Evolutionary conservation across 2,329 filamentous ascomycete species (phyloP).

Genomic region (Grosmannia penicillata): DNA sequence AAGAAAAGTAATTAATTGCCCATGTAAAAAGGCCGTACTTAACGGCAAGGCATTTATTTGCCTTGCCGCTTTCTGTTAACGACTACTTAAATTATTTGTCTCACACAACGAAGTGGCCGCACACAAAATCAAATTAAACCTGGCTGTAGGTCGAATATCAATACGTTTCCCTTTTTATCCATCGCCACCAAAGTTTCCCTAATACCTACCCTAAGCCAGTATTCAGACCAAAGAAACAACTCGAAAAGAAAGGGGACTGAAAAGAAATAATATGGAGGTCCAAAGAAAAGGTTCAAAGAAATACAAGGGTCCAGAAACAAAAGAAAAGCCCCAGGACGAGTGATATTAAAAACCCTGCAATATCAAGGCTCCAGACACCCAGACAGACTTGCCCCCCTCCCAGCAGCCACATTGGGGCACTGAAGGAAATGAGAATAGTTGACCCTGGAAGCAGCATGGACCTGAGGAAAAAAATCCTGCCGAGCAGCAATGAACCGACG

Average conservation of each 20-base stretch:
- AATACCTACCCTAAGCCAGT: conserved; percentile 6
- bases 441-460: neutral
- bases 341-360: neutral
- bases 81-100: no score
- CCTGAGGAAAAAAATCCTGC: no score
- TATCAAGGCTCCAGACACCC: neutral
- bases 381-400: neutral
- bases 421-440: neutral
- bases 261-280: neutral
- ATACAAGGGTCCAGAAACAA: neutral
- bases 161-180: conserved; percentile 7
- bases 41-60: no score
- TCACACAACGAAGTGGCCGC: neutral
- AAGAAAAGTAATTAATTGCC: no score
- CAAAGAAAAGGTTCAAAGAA: neutral
- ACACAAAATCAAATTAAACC: conserved; percentile 5
- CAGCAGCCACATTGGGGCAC: no score
- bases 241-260: neutral
- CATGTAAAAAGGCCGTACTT: no score
- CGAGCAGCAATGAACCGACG: no score
- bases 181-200: conserved; percentile 7
- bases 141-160: conserved; percentile 3
- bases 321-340: neutral
- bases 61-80: no score
- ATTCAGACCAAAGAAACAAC: neutral